Evolutionary conservation across 1,284 basidiomycete genomes (phyloP).

Genomic region (Malassezia pachydermatis): DNA sequence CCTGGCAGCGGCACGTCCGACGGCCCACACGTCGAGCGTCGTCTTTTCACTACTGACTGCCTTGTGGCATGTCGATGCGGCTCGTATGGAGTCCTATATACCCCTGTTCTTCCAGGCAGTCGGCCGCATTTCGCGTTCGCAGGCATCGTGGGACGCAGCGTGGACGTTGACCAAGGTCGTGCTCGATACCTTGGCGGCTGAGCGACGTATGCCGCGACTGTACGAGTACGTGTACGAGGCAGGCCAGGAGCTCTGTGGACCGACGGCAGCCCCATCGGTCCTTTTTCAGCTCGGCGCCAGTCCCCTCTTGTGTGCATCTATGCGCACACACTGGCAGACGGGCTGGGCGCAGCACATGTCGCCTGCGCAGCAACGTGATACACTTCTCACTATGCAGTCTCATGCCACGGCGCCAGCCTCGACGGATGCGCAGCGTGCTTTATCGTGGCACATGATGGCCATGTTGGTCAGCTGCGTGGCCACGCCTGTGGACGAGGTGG

Average conservation of each 20-base stretch:
- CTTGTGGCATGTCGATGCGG: constrained; percentile 6
- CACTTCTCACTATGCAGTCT: no score
- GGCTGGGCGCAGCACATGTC: not conserved
- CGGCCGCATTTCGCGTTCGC: not conserved
- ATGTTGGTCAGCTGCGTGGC: no score
- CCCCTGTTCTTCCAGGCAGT: not conserved
- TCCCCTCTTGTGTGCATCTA: not conserved
- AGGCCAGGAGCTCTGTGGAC: not conserved
- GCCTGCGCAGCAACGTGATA: not conserved
- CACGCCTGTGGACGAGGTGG: no score
- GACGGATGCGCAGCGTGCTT: no score
- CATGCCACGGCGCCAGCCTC: no score
- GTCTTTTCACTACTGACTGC: constrained; percentile 1
- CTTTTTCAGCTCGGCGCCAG: not conserved
- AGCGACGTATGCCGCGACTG: constrained; percentile 2
- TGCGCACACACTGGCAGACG: not conserved
- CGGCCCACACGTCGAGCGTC: not conserved
- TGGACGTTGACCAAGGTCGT: not conserved
- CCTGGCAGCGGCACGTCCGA: not conserved
- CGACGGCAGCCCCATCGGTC: no score
- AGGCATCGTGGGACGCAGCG: not conserved
- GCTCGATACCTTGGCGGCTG: not conserved
- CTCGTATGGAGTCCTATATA: not conserved
- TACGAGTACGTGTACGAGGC: not conserved
- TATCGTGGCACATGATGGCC: no score